Evolutionary conservation across 345 rosid genomes (phyloP).

Genomic region (Citrus inodora): DNA sequence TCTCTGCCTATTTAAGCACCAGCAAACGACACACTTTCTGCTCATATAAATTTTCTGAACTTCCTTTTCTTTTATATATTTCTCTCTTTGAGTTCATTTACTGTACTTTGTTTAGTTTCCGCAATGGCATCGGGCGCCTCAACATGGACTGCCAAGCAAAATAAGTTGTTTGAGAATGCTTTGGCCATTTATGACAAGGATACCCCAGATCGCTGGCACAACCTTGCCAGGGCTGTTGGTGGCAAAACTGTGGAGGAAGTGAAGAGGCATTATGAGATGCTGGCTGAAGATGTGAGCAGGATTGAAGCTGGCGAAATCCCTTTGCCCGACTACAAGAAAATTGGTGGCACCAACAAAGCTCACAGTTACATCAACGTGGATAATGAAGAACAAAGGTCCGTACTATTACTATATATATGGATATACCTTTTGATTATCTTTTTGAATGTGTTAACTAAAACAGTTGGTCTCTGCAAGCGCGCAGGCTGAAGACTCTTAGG

Average conservation of each 20-base stretch:
- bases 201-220: slow-evolving; percentile 49
- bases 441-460: no score
- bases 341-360: slow-evolving; percentile 7
- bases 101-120: neutral
- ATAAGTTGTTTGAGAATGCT: slow-evolving; percentile 56
- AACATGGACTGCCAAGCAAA: slow-evolving; percentile 46
- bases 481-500: slow-evolving; percentile 39
- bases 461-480: neutral
- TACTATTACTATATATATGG: neutral
- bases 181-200: slow-evolving; percentile 41
- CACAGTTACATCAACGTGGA: slow-evolving; percentile 21
- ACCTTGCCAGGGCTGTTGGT: slow-evolving; percentile 48
- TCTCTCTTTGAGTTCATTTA: neutral
- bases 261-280: slow-evolving; percentile 38
- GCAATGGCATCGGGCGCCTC: slow-evolving; percentile 33
- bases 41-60: slow-evolving; percentile 7
- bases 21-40: neutral
- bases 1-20: slow-evolving; percentile 25
- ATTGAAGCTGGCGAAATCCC: slow-evolving; percentile 50
- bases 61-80: neutral
- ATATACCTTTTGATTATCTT: no score
- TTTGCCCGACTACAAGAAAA: slow-evolving; percentile 41
- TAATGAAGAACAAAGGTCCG: slow-evolving; percentile 28
- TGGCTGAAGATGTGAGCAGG: slow-evolving; percentile 43
- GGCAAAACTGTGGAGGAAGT: slow-evolving; percentile 35